These are phyloP conservation scores for Heterobasidion occidentale DNA, from an alignment of 1,284 basidiomycete species.

Conservation along the genomic window DNA sequence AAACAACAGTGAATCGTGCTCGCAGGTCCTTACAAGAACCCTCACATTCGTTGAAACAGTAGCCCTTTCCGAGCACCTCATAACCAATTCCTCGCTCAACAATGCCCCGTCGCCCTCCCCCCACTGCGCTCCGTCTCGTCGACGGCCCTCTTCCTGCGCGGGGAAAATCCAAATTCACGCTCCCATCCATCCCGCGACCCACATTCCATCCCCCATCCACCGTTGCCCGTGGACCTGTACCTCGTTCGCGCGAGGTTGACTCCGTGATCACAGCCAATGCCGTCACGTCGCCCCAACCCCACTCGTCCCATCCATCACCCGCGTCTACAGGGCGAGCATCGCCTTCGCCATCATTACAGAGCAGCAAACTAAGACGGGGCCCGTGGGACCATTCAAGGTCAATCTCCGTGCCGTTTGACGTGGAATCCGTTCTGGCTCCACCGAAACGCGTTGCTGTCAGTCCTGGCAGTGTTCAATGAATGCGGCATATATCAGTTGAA, in stretches of 20 bases:
- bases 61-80: too few relatives aligned
- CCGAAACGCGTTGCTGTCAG: slow-evolving; percentile 21
- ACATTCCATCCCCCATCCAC: slow-evolving; percentile 32
- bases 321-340: neutral
- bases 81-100: neutral
- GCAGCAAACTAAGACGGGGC: slow-evolving; percentile 25
- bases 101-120: slow-evolving; percentile 57
- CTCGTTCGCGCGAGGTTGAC: slow-evolving; percentile 6
- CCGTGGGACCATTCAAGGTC: slow-evolving; percentile 52
- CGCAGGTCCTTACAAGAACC: neutral
- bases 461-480: neutral
- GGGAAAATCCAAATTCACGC: slow-evolving; percentile 43
- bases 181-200: slow-evolving; percentile 49
- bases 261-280: neutral
- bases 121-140: slow-evolving; percentile 46
- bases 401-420: slow-evolving; percentile 33
- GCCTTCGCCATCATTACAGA: neutral
- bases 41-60: too few relatives aligned
- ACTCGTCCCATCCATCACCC: neutral
- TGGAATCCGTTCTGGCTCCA: slow-evolving; percentile 36
- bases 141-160: slow-evolving; percentile 49
- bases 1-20: neutral
- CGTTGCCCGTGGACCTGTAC: slow-evolving; percentile 19
- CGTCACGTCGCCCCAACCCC: neutral
- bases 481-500: too few relatives aligned